Conservation (phyloP, 2,329 filamentous ascomycete genomes). For the Phialophora chinensis region DNA sequence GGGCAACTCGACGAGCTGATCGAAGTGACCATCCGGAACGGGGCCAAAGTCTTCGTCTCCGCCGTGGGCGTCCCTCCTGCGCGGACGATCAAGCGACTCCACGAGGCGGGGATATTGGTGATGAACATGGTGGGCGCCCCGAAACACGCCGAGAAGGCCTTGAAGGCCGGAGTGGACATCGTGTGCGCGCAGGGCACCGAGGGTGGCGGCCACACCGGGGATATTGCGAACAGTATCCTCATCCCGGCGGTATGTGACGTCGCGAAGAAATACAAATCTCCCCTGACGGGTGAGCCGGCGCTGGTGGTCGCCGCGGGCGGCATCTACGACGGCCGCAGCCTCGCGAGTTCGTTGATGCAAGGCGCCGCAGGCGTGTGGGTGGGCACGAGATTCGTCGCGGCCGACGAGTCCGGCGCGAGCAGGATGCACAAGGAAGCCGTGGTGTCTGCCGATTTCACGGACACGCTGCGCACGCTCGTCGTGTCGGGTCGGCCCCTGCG, state of each 20-base stretch:
- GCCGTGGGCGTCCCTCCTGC: conserved; percentile 86
- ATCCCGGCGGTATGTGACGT: conserved; percentile 88
- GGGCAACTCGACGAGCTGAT: conserved; percentile 88
- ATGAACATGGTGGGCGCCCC: conserved; percentile 99
- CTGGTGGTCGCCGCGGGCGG: conserved; percentile 90
- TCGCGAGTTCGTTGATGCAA: conserved; percentile 84
- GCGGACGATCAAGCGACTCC: conserved; percentile 74
- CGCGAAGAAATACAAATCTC: conserved; percentile 72
- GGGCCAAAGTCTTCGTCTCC: conserved; percentile 83
- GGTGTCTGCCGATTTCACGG: conserved; percentile 76
- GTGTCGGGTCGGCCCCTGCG: conserved; percentile 81
- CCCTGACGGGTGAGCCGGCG: conserved; percentile 71
- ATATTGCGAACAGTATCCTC: conserved; percentile 83
- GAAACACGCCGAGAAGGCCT: conserved; percentile 85
- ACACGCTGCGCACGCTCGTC: conserved; percentile 82
- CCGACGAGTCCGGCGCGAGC: conserved; percentile 78
- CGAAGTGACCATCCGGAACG: conserved; percentile 81
- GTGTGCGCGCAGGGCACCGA: conserved; percentile 92
- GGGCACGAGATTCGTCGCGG: conserved; percentile 88
- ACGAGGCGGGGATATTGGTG: conserved; percentile 78
- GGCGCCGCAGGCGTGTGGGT: conserved; percentile 92
- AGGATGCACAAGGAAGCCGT: conserved; percentile 84
- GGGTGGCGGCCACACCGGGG: conserved; percentile 90
- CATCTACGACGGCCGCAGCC: conserved; percentile 78
- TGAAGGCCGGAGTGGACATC: conserved; percentile 85